Evolutionary conservation across 1,284 basidiomycete genomes (phyloP).

Genomic region (Malassezia yamatoensis): DNA sequence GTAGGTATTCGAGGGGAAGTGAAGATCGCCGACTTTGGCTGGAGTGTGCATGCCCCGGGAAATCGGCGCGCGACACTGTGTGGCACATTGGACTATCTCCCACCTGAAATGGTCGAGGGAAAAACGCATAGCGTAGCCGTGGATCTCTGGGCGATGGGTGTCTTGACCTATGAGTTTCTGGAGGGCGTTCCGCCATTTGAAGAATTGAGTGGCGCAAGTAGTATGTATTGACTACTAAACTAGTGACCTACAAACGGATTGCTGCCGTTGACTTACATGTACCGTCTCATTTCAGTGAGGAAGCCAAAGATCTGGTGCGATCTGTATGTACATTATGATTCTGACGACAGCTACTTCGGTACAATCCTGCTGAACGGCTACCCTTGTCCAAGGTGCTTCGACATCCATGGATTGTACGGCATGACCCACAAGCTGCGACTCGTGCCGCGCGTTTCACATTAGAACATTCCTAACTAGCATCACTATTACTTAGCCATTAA

Average conservation of each 20-base stretch:
- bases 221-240: constrained; percentile 49
- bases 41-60: constrained; percentile 94
- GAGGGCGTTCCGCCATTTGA: constrained; percentile 90
- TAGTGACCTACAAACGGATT: constrained; percentile 36
- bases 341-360: constrained; percentile 63
- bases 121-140: constrained; percentile 76
- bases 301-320: constrained; percentile 31
- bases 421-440: constrained; percentile 49
- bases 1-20: constrained; percentile 90
- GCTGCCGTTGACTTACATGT: constrained; percentile 35
- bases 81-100: constrained; percentile 91
- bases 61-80: constrained; percentile 79
- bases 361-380: constrained; percentile 72
- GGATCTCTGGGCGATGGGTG: constrained; percentile 93
- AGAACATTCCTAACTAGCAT: not conserved
- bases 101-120: constrained; percentile 95
- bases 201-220: constrained; percentile 59
- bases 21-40: constrained; percentile 98
- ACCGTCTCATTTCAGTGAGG: constrained; percentile 28
- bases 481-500: constrained; percentile 18
- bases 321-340: constrained; percentile 18
- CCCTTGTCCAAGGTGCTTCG: constrained; percentile 67
- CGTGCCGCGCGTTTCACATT: constrained; percentile 21
- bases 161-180: constrained; percentile 89
- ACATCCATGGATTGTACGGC: constrained; percentile 88